A percentile compares a stretch with the other conserved stretches of the same genome.
Conservation (phyloP, 257 asterid genomes). For the Gentiana dahurica region DNA sequence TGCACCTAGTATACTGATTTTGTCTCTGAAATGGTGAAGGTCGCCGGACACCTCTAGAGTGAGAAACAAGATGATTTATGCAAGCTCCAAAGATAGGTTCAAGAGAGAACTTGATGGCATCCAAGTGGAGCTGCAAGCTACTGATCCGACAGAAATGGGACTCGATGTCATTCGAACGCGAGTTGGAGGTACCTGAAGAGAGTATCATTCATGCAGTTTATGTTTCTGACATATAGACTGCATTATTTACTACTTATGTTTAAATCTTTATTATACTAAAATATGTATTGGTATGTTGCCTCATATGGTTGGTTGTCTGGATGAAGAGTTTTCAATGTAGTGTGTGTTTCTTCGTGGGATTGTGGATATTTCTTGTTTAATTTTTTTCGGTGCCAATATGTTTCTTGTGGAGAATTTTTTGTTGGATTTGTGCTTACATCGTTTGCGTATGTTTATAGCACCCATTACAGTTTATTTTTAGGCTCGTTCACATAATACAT, state of each 20-base stretch:
- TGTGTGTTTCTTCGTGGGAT: conserved; percentile 15
- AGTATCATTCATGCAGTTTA: not conserved
- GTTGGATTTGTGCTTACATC: too few species aligned
- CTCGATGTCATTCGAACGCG: conserved; percentile 31
- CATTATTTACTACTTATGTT: conserved; percentile 14
- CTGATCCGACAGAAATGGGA: conserved; percentile 32
- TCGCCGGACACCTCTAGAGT: conserved; percentile 26
- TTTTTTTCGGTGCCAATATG: too few species aligned
- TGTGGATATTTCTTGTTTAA: not conserved
- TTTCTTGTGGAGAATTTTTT: too few species aligned
- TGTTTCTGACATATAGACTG: conserved; percentile 4
- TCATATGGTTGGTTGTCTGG: conserved; percentile 5
- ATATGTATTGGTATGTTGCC: conserved; percentile 16
- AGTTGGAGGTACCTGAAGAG: conserved; percentile 15
- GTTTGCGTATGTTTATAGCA: too few species aligned
- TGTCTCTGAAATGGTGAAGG: conserved; percentile 16
- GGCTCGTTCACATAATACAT: too few species aligned
- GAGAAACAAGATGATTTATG: conserved; percentile 34
- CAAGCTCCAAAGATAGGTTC: conserved; percentile 37
- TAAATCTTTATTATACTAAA: conserved; percentile 16
- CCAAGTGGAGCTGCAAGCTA: conserved; percentile 34
- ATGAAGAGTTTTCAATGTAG: conserved; percentile 10
- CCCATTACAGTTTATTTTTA: too few species aligned
- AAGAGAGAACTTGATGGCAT: conserved; percentile 32
- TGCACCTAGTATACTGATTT: not conserved